Evolutionary conservation across 805 yeast genomes (phyloP).

Genomic region (Kregervanrija pseudodelftensis): DNA sequence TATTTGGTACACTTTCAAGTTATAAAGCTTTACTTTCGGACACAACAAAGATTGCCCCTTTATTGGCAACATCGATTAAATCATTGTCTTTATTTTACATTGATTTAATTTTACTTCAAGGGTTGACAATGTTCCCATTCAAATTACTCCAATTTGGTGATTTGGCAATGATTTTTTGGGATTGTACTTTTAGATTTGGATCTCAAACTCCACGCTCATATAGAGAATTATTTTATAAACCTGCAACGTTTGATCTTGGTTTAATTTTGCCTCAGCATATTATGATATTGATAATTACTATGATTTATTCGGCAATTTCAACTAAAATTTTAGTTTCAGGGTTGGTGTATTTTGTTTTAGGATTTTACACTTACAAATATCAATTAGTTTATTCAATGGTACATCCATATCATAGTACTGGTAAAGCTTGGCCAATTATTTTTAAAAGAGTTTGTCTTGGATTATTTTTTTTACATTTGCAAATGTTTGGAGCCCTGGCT

Average conservation of each 20-base stretch:
- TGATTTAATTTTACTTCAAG: slow-evolving; percentile 63
- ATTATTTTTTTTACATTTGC: slow-evolving; percentile 47
- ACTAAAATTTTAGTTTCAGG: slow-evolving; percentile 56
- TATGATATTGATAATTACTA: slow-evolving; percentile 48
- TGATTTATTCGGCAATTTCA: slow-evolving; percentile 54
- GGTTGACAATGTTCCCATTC: slow-evolving; percentile 56
- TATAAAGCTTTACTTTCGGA: slow-evolving; percentile 51
- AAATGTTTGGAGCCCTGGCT: slow-evolving; percentile 59
- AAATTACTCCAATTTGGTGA: slow-evolving; percentile 51
- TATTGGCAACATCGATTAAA: slow-evolving; percentile 46
- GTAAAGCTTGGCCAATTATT: slow-evolving; percentile 61
- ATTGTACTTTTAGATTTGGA: slow-evolving; percentile 28
- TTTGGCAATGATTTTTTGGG: slow-evolving; percentile 37
- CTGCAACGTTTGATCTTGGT: slow-evolving; percentile 55
- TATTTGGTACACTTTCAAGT: slow-evolving; percentile 56
- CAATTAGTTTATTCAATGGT: slow-evolving; percentile 55
- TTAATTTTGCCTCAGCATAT: slow-evolving; percentile 56
- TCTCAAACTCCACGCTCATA: slow-evolving; percentile 46
- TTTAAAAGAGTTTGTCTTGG: slow-evolving; percentile 51
- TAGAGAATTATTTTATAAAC: slow-evolving; percentile 45
- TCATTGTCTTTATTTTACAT: slow-evolving; percentile 47
- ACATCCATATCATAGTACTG: slow-evolving; percentile 60
- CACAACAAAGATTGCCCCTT: slow-evolving; percentile 51
- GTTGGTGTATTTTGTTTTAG: slow-evolving; percentile 46
- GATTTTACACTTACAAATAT: slow-evolving; percentile 54